Conservation (phyloP, 2,329 filamentous ascomycete species). For the Orbilia brochopaga region DNA sequence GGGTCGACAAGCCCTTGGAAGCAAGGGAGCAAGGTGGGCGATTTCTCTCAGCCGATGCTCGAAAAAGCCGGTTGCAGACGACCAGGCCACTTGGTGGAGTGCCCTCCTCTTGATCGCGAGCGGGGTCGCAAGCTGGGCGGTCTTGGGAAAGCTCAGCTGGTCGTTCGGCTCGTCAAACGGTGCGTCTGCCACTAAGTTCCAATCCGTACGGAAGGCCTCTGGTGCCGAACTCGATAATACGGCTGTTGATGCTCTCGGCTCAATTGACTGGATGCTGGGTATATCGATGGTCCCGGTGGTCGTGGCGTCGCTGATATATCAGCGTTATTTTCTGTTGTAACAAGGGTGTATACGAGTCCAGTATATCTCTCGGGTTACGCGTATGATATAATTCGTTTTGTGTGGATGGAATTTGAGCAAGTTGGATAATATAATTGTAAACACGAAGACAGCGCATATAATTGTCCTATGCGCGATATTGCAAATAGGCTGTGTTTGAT, state of each 20-base stretch:
- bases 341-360: conserved; percentile 10
- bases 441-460: too few species aligned
- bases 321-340: conserved; percentile 41
- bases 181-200: conserved; percentile 6
- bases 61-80: conserved; percentile 22
- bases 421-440: conserved; percentile 15
- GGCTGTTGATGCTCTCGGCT: conserved; percentile 12
- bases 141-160: conserved; percentile 20
- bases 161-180: conserved; percentile 34
- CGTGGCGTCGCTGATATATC: conserved; percentile 19
- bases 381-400: too few species aligned
- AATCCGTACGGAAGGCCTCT: conserved; percentile 17
- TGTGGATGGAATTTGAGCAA: conserved; percentile 6
- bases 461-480: neutral
- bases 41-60: conserved; percentile 14
- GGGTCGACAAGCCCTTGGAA: conserved; percentile 33
- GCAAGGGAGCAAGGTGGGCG: conserved; percentile 15
- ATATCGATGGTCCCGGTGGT: conserved; percentile 11
- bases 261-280: conserved; percentile 2
- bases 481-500: neutral
- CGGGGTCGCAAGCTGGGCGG: conserved; percentile 15
- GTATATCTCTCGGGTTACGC: too few species aligned
- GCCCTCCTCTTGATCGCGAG: conserved; percentile 39
- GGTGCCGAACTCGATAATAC: conserved; percentile 8
- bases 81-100: conserved; percentile 25